phyloP scores from a whole-genome alignment of 208 protist species.

The Lotmaria passim region DNA sequence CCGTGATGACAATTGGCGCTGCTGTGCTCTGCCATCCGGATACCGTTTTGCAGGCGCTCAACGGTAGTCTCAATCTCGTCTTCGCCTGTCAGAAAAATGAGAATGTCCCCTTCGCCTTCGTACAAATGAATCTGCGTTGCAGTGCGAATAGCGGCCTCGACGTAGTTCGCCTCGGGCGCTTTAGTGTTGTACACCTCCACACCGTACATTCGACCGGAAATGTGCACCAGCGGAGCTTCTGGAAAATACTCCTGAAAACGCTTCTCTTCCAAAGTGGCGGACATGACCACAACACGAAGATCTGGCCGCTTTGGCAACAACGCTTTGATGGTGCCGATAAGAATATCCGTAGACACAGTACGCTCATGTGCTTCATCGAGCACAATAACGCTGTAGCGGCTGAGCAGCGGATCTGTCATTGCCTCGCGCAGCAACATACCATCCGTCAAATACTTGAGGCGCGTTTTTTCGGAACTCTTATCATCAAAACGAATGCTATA shows the following conservation, averaged over 20 bases:
- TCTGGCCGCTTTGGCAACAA: slow-evolving; percentile 81
- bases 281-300: slow-evolving; percentile 97
- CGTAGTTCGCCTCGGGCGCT: slow-evolving; percentile 95
- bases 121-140: slow-evolving; percentile 98
- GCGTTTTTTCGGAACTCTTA: slow-evolving; percentile 92
- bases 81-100: slow-evolving; percentile 99
- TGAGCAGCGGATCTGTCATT: slow-evolving; percentile 92
- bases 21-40: slow-evolving; percentile 79
- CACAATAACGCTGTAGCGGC: slow-evolving; percentile 96
- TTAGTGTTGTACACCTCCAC: slow-evolving; percentile 90
- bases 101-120: slow-evolving; percentile 98
- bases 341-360: slow-evolving; percentile 98
- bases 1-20: slow-evolving; percentile 77
- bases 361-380: slow-evolving; percentile 99
- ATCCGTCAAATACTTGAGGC: slow-evolving; percentile 99
- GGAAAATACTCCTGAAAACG: slow-evolving; percentile 98
- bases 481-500: slow-evolving; percentile 99
- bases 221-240: slow-evolving; percentile 96
- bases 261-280: slow-evolving; percentile 97
- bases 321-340: slow-evolving; percentile 98
- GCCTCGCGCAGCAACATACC: slow-evolving; percentile 98
- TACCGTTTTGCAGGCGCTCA: slow-evolving; percentile 94
- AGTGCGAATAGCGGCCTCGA: slow-evolving; percentile 96
- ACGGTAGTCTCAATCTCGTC: slow-evolving; percentile 99
- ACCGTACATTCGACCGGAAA: slow-evolving; percentile 97